These are phyloP conservation scores for Elsinoe fawcettii DNA, from an alignment of 2,329 filamentous ascomycete genomes.

Conservation along the genomic window DNA sequence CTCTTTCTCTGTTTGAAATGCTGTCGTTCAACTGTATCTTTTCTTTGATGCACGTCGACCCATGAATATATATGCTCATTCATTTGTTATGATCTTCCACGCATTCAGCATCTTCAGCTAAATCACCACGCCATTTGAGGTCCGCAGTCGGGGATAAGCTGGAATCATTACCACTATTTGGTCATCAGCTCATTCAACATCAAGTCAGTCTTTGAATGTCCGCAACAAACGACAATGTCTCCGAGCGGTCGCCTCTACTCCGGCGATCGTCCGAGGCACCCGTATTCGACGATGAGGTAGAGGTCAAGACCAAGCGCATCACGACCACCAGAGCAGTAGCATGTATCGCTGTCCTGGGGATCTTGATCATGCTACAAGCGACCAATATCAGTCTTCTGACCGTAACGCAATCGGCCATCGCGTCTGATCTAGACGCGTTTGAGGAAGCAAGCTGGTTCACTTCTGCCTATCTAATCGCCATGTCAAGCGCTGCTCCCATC, in stretches of 20 bases:
- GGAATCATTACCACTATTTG: not conserved
- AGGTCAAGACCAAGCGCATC: conserved; percentile 14
- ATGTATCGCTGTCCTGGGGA: conserved; percentile 22
- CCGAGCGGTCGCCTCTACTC: conserved; percentile 11
- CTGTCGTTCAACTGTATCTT: no score
- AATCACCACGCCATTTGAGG: no score
- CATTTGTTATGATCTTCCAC: no score
- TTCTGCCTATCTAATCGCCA: conserved; percentile 62
- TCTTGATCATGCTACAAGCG: conserved; percentile 37
- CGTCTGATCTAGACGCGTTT: conserved; percentile 66
- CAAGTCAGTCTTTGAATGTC: not conserved
- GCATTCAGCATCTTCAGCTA: no score
- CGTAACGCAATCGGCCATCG: conserved; percentile 70
- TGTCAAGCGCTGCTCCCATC: conserved; percentile 57
- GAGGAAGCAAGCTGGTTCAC: conserved; percentile 72
- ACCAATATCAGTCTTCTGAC: conserved; percentile 74
- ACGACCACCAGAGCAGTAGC: conserved; percentile 12
- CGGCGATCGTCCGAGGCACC: not conserved
- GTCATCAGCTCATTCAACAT: not conserved
- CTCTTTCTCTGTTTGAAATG: not conserved
- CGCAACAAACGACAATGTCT: conserved; percentile 6
- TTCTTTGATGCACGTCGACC: no score
- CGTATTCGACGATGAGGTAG: conserved; percentile 1
- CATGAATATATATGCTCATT: no score
- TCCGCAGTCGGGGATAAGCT: not conserved